Evolutionary conservation across 805 yeast genomes (phyloP).

Genomic region (baker's yeast (Saccharomyces cerevisiae)): DNA sequence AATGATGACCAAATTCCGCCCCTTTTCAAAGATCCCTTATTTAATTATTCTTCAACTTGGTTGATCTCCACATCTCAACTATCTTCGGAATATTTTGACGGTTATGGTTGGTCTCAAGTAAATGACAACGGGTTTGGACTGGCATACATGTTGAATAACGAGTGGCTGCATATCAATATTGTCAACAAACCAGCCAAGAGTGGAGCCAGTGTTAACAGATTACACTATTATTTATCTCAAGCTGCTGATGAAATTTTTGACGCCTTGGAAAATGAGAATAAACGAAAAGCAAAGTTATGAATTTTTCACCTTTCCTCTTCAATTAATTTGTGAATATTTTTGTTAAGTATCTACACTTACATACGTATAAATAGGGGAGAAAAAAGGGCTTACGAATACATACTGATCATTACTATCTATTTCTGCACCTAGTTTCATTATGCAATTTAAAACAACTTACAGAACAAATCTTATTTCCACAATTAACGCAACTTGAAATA

Average conservation of each 20-base stretch:
- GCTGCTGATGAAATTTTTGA: constrained; percentile 78
- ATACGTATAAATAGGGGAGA: not conserved
- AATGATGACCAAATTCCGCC: constrained; percentile 54
- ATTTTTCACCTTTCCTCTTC: not conserved
- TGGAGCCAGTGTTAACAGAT: constrained; percentile 26
- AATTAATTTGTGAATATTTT: not conserved
- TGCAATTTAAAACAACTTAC: constrained; percentile 27
- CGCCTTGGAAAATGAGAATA: constrained; percentile 33
- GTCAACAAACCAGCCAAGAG: constrained; percentile 44
- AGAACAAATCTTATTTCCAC: constrained; percentile 29
- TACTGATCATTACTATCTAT: not conserved
- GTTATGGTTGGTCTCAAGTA: constrained; percentile 95
- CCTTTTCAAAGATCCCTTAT: constrained; percentile 69
- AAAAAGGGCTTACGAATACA: not conserved
- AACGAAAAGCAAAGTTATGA: constrained; percentile 13
- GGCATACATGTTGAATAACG: constrained; percentile 85
- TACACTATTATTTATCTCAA: constrained; percentile 62
- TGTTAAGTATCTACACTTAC: too few relatives aligned
- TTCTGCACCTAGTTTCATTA: constrained; percentile 28
- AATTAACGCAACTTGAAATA: constrained; percentile 28
- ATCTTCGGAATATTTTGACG: constrained; percentile 75
- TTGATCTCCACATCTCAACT: constrained; percentile 81
- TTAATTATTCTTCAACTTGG: constrained; percentile 75
- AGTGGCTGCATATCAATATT: constrained; percentile 79
- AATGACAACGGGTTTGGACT: constrained; percentile 88